Percentiles rank a stretch among this genome's conserved stretches.
Conservation (phyloP, 352 stramenopile species). For the Peronospora tabacina region DNA sequence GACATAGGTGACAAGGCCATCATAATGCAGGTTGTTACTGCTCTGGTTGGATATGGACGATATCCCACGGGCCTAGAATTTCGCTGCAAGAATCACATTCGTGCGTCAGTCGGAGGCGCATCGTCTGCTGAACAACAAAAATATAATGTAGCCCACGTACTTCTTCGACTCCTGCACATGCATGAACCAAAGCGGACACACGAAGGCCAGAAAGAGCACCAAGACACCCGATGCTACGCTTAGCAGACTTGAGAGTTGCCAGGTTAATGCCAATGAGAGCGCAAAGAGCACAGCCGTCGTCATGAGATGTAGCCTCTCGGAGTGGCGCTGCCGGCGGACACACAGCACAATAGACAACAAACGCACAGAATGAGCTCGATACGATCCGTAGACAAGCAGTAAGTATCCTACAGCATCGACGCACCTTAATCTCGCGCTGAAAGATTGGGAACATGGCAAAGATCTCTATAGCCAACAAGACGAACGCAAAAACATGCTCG, state of each 20-base stretch:
- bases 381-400: not conserved
- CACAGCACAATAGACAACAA: slow-evolving; percentile 1
- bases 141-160: slow-evolving; percentile 35
- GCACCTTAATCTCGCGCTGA: slow-evolving; percentile 75
- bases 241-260: slow-evolving; percentile 57
- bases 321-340: slow-evolving; percentile 34
- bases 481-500: slow-evolving; percentile 88
- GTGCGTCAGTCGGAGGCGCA: slow-evolving; percentile 21
- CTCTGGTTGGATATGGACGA: slow-evolving; percentile 73
- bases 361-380: slow-evolving; percentile 5
- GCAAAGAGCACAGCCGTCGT: slow-evolving; percentile 65
- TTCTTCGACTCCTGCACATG: slow-evolving; percentile 88
- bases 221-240: slow-evolving; percentile 57
- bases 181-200: slow-evolving; percentile 87
- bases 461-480: slow-evolving; percentile 86
- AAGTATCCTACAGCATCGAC: not conserved
- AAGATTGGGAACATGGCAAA: slow-evolving; percentile 88
- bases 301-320: slow-evolving; percentile 56
- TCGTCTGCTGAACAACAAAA: slow-evolving; percentile 11
- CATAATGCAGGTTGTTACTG: slow-evolving; percentile 21
- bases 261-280: slow-evolving; percentile 64
- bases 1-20: not conserved
- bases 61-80: slow-evolving; percentile 89
- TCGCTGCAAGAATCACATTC: slow-evolving; percentile 36
- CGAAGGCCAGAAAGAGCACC: slow-evolving; percentile 75